phyloP scores from a whole-genome alignment of 2,329 filamentous ascomycete genomes.

The Alternaria angustiovoidea region DNA sequence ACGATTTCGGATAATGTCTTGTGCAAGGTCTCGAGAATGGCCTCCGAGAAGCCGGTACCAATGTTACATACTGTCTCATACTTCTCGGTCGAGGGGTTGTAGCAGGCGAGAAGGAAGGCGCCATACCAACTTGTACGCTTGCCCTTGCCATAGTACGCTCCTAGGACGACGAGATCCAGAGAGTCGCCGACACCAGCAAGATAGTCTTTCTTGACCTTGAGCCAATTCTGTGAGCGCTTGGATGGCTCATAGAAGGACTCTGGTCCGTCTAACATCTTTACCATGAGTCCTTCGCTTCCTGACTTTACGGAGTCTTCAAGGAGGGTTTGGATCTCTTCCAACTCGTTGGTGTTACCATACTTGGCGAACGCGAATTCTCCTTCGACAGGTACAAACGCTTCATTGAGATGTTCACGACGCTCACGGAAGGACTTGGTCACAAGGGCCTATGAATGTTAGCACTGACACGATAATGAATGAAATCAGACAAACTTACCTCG shows the following conservation, averaged over 20 bases:
- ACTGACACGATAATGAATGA: neutral
- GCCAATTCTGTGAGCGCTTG: conserved; percentile 96
- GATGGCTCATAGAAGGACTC: conserved; percentile 97
- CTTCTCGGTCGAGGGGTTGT: conserved; percentile 78
- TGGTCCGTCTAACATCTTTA: conserved; percentile 95
- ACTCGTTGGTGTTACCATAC: conserved; percentile 82
- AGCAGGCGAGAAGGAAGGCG: conserved; percentile 93
- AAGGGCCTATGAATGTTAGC: conserved; percentile 62
- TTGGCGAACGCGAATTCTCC: conserved; percentile 93
- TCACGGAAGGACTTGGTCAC: conserved; percentile 89
- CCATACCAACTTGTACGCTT: conserved; percentile 97
- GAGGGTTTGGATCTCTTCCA: conserved; percentile 92
- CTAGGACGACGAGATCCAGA: conserved; percentile 92
- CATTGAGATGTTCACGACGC: conserved; percentile 76
- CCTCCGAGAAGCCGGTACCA: conserved; percentile 94
- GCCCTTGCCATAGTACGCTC: conserved; percentile 91
- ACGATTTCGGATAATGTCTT: conserved; percentile 75
- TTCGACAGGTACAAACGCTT: conserved; percentile 78
- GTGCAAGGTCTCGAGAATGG: conserved; percentile 88
- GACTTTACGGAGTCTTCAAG: conserved; percentile 95
- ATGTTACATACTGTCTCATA: conserved; percentile 99
- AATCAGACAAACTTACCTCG: conserved; percentile 59
- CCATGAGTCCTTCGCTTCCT: conserved; percentile 97
- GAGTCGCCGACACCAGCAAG: conserved; percentile 93
- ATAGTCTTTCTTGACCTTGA: conserved; percentile 99